Conservation (phyloP, 2,329 filamentous ascomycete species). For the Fusarium cyanostomum region DNA sequence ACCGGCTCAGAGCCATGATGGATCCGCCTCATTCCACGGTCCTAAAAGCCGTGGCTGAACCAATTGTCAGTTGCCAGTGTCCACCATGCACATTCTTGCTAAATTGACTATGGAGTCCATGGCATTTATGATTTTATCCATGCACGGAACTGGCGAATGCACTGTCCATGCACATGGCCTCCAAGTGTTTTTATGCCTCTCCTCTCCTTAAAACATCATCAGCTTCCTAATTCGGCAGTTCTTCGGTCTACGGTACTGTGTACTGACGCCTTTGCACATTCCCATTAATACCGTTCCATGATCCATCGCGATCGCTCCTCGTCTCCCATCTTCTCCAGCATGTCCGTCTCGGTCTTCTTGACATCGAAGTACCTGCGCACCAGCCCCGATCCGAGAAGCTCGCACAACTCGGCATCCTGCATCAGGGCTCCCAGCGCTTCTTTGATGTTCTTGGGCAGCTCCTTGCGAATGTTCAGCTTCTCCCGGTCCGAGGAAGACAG, state of each 20-base stretch:
- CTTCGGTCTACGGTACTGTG: not conserved
- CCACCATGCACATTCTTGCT: constrained; percentile 1
- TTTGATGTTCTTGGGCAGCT: constrained; percentile 63
- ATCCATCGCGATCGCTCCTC: constrained; percentile 65
- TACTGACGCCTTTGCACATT: no score
- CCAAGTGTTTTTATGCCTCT: not conserved
- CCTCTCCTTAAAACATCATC: not conserved
- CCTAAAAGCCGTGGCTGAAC: not conserved
- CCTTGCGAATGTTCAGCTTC: constrained; percentile 61
- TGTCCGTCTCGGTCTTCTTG: constrained; percentile 66
- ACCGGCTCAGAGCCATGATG: not conserved
- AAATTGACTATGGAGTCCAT: constrained; percentile 6
- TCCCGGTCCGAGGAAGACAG: constrained; percentile 59
- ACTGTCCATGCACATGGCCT: constrained; percentile 13
- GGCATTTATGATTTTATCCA: not conserved
- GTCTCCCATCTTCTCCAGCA: constrained; percentile 55
- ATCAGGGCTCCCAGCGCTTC: constrained; percentile 64
- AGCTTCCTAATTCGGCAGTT: not conserved
- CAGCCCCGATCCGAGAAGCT: constrained; percentile 58
- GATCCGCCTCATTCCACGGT: constrained; percentile 21
- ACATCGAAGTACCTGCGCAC: constrained; percentile 66
- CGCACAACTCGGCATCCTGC: constrained; percentile 56
- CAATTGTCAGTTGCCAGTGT: constrained; percentile 18
- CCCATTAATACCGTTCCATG: constrained; percentile 68
- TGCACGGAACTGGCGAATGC: constrained; percentile 9